These are phyloP conservation scores for Penicillium sp. DNA, from an alignment of 2,329 filamentous ascomycete species.

Conservation along the genomic window DNA sequence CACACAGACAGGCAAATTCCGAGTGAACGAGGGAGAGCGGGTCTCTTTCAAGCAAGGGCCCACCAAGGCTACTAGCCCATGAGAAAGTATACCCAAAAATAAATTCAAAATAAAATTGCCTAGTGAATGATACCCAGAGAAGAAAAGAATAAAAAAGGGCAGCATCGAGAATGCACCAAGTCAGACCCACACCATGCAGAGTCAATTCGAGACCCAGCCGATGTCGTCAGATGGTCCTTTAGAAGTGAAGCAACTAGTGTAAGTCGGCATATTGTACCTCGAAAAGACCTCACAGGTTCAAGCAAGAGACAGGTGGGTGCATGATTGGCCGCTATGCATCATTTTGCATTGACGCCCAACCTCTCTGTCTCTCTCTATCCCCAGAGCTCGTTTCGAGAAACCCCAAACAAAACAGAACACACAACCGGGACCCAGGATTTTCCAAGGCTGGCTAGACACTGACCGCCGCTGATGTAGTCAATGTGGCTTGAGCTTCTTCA, in stretches of 20 bases:
- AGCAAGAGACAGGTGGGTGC: neutral
- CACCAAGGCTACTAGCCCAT: neutral
- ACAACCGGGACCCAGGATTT: neutral
- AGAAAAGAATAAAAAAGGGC: constrained; percentile 1
- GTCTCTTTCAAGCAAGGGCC: constrained; percentile 23
- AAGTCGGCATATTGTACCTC: neutral
- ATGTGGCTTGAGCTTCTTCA: constrained; percentile 20
- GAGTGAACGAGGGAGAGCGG: constrained; percentile 13
- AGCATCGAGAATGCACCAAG: constrained; percentile 2
- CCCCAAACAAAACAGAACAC: neutral
- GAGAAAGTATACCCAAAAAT: constrained; percentile 4
- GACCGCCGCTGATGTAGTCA: constrained; percentile 21
- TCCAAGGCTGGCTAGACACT: neutral
- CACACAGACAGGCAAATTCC: constrained; percentile 17
- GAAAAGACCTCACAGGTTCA: neutral
- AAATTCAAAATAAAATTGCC: neutral
- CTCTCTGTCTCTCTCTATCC: neutral
- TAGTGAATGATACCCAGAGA: neutral
- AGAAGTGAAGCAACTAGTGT: neutral
- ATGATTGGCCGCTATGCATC: constrained; percentile 15
- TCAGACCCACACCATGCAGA: constrained; percentile 13
- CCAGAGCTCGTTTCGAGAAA: neutral
- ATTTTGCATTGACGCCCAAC: constrained; percentile 15
- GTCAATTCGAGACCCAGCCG: constrained; percentile 7
- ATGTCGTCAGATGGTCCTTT: constrained; percentile 20